Conservation (phyloP, 2,329 filamentous ascomycete genomes). For the Lachnellula cervina region DNA sequence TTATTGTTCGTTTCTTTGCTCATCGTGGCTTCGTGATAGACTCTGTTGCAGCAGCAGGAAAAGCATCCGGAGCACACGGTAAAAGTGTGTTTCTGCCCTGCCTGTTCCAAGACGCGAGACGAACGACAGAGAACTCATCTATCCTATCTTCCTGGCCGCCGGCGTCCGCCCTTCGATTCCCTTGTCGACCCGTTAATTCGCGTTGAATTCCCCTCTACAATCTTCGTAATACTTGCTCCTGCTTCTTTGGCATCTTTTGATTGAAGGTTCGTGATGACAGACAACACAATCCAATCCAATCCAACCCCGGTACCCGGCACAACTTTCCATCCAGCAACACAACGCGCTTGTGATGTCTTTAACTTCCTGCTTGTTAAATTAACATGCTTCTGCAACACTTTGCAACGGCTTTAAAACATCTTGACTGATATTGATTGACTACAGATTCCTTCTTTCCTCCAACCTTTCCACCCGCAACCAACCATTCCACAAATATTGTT, state of each 20-base stretch:
- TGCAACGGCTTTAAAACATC: not conserved
- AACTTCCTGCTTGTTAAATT: conserved; percentile 8
- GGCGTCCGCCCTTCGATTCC: conserved; percentile 48
- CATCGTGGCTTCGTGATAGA: conserved; percentile 16
- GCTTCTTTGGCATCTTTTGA: conserved; percentile 19
- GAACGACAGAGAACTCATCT: conserved; percentile 13
- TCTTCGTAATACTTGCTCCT: conserved; percentile 30
- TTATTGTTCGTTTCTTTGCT: conserved; percentile 6
- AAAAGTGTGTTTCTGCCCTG: conserved; percentile 24
- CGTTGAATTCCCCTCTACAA: conserved; percentile 26
- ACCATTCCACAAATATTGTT: conserved; percentile 11
- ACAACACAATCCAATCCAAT: not conserved
- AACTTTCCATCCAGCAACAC: not conserved
- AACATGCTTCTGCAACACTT: conserved; percentile 13
- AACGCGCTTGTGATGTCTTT: conserved; percentile 11
- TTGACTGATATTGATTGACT: conserved; percentile 6
- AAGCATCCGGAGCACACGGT: conserved; percentile 22
- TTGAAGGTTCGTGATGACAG: conserved; percentile 28
- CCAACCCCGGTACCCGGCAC: conserved; percentile 3
- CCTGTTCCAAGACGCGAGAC: conserved; percentile 9
- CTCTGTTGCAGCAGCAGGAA: conserved; percentile 3
- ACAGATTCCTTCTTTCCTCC: conserved; percentile 10
- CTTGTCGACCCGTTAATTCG: conserved; percentile 36
- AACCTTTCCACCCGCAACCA: conserved; percentile 1
- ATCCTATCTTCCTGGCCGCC: conserved; percentile 43